Base-by-base conservation (phyloP, 768 basidiomycete genomes). In the Pulveroboletus sp. region DNA sequence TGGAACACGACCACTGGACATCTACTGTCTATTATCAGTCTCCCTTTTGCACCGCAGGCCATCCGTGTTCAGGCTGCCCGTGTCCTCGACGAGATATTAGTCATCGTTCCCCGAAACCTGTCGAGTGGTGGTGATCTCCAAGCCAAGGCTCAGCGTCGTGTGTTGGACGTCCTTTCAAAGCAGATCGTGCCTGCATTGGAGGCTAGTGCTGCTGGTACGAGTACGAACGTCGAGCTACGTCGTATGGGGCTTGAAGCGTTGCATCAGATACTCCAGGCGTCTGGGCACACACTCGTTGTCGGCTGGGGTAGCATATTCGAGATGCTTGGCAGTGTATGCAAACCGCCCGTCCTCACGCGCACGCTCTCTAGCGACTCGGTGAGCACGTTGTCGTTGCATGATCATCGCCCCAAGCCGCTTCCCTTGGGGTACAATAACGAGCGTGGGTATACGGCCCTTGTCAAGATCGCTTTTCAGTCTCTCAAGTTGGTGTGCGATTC, bases 291-390 rank as follows among this genome's bases (percentile, higher is more conserved):
- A 0, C 75, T 99, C 1, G 80, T 93, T 8, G 81, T 88, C 13
- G 95, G 96, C 0, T 99, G 95, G 95, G 85, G 88, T 57, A 86
- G 77, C 0, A 92, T 97, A 57, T 97, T 98, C 66, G 81, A 85
- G 56, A 93, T 97, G 80, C 75, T 99, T 6, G 82, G 83, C 37
- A 92, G 89, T 51, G 90, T 96, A 9, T 97, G 93, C 66, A 79
- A 78, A 43, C 76, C 85, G 1, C 67, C 73, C 0, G 53, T 72
- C 1, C 69, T 70, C 5, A 50, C 63, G 21, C 66, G 69, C 36
- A 66, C 71, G n/a, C 51, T 49, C 17, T 73, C 74, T 4, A 57
- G 67, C 38, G 75, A 80, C 50, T 74, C 78, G 4, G 57, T 76
- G 48, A 56, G 68, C 33, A 69, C 75, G 13, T 64, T 76, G 3